These are phyloP conservation scores for Pythium dissotocum DNA, from an alignment of 352 stramenopile species.

Conservation along the genomic window DNA sequence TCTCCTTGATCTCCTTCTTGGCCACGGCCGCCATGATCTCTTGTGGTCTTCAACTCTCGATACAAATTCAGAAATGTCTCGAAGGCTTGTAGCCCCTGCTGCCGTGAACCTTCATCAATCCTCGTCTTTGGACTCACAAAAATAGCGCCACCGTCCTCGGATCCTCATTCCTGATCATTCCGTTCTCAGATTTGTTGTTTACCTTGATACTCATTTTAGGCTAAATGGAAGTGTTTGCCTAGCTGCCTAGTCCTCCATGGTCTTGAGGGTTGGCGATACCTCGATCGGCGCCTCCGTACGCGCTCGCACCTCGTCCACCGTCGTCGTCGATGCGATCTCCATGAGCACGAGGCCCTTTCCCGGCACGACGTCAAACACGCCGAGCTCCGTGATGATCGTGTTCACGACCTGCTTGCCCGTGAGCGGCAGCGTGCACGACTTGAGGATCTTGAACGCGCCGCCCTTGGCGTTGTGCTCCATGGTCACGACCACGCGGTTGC, in stretches of 20 bases:
- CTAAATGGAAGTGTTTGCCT: neutral
- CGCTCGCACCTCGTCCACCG: conserved; percentile 76
- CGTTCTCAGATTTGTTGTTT: neutral
- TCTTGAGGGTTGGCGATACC: conserved; percentile 55
- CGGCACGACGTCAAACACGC: conserved; percentile 74
- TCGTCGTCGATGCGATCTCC: conserved; percentile 85
- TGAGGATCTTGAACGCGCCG: conserved; percentile 94
- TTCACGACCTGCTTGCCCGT: conserved; percentile 95
- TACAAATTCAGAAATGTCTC: neutral
- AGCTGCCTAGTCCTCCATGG: conserved; percentile 49
- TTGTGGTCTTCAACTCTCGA: neutral
- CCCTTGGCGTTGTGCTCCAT: conserved; percentile 97
- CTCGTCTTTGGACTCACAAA: conserved; percentile 8
- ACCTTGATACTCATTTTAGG: neutral
- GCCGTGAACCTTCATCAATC: neutral
- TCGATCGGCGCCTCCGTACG: conserved; percentile 84
- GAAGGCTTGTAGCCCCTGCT: neutral
- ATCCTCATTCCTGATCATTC: conserved; percentile 11
- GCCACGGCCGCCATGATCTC: conserved; percentile 30
- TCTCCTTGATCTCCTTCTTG: conserved; percentile 64
- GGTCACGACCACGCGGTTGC: conserved; percentile 94
- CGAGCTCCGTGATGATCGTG: conserved; percentile 93
- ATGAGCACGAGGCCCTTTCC: conserved; percentile 81
- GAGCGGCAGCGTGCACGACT: conserved; percentile 92
- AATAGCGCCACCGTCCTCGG: conserved; percentile 26